Evolutionary conservation across 371 early-diverging fungal species (phyloP).

Genomic region (Apophysomyces sp.): DNA sequence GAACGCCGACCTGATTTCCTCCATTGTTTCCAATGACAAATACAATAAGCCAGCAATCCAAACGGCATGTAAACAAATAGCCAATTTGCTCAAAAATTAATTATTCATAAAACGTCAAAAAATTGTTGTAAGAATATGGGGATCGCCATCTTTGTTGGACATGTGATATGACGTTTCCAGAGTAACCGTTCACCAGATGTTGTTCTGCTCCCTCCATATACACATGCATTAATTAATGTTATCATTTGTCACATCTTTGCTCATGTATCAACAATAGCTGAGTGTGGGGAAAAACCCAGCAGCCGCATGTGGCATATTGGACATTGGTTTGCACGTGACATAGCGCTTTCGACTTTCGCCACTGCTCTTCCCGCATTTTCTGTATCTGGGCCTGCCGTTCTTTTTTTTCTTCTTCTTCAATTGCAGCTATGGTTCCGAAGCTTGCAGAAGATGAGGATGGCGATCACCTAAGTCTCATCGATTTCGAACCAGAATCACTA

Average conservation of each 20-base stretch:
- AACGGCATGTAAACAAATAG: slow-evolving; percentile 14
- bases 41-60: slow-evolving; percentile 26
- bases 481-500: not conserved
- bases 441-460: not conserved
- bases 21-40: slow-evolving; percentile 14
- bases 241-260: too few species aligned
- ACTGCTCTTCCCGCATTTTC: not conserved
- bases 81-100: slow-evolving; percentile 1
- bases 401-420: slow-evolving; percentile 1
- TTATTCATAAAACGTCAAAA: too few species aligned
- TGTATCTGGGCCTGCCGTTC: not conserved
- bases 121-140: too few species aligned
- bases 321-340: not conserved
- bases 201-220: too few species aligned
- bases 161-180: too few species aligned
- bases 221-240: too few species aligned
- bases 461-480: not conserved
- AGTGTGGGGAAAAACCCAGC: too few species aligned
- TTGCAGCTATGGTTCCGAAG: not conserved
- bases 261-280: too few species aligned
- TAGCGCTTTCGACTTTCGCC: not conserved
- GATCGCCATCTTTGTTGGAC: too few species aligned
- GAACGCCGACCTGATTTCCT: slow-evolving; percentile 24
- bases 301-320: too few species aligned
- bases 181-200: too few species aligned